Evolutionary conservation across 2,329 filamentous ascomycete species (phyloP).

Genomic region (Fusarium neocosmosporiellum): DNA sequence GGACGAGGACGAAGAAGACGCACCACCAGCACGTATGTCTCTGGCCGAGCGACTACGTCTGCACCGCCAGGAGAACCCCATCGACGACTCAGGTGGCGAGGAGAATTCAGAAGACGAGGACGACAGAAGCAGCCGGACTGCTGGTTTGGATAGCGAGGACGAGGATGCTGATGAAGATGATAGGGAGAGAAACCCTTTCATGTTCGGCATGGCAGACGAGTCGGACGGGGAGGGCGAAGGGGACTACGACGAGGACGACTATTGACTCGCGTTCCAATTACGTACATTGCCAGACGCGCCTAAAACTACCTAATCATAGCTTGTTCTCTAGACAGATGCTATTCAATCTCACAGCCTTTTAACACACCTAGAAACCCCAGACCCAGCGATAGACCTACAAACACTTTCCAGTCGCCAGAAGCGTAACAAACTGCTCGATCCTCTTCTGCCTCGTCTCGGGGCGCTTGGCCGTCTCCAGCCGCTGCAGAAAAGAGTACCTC

Average conservation of each 20-base stretch:
- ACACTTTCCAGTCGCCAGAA: conserved; percentile 47
- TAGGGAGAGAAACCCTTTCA: conserved; percentile 40
- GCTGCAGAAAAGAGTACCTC: conserved; percentile 58
- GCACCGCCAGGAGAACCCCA: conserved; percentile 32
- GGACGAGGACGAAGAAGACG: conserved; percentile 25
- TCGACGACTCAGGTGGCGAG: conserved; percentile 6
- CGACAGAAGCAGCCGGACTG: conserved; percentile 33
- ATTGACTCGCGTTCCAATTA: neutral
- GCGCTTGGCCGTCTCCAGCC: conserved; percentile 56
- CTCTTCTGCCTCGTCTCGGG: conserved; percentile 50
- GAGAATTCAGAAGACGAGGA: conserved; percentile 10
- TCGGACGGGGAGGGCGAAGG: conserved; percentile 43
- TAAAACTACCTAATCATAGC: neutral
- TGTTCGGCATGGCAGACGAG: conserved; percentile 50
- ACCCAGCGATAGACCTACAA: conserved; percentile 41
- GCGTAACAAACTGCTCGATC: conserved; percentile 55
- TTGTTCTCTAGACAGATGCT: neutral
- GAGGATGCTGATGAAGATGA: conserved; percentile 36
- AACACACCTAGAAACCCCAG: neutral
- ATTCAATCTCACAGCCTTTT: conserved; percentile 2
- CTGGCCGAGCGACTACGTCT: conserved; percentile 32
- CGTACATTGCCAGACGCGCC: neutral
- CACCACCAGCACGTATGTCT: conserved; percentile 19
- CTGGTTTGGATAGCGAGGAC: conserved; percentile 26
- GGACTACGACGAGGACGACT: conserved; percentile 29